Evolutionary conservation across 225 moss, liverwort and hornwort species (phyloP).

Genomic region (Asterella californica): DNA sequence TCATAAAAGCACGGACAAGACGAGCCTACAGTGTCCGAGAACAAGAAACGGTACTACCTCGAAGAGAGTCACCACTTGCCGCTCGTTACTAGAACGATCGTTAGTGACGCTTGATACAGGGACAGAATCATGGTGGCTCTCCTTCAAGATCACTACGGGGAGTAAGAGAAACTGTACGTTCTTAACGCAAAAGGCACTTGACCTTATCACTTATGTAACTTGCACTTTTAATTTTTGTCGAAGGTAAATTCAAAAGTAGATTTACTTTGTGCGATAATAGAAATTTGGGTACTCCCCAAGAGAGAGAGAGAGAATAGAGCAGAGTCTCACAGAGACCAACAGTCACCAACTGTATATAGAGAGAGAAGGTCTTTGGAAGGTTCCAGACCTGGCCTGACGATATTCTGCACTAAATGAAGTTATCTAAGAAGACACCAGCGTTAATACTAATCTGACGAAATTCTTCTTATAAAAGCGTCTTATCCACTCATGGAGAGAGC

Average conservation of each 20-base stretch:
- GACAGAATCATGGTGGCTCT: background rate
- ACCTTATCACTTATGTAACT: background rate
- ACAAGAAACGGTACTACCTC: background rate
- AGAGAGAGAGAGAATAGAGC: background rate
- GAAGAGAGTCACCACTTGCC: background rate
- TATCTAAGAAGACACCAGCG: conserved; percentile 1
- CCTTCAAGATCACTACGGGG: background rate
- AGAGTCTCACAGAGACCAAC: background rate
- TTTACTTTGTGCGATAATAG: background rate
- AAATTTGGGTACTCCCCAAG: background rate
- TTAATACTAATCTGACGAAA: conserved; percentile 11
- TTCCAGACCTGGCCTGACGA: background rate
- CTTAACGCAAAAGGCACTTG: background rate
- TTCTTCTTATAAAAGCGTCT: background rate
- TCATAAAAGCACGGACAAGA: background rate
- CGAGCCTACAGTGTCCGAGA: background rate
- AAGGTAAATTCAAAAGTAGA: background rate
- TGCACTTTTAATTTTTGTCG: background rate
- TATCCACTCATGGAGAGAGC: background rate
- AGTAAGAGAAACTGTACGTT: no score
- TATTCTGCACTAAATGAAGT: background rate
- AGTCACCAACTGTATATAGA: no score
- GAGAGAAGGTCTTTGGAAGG: background rate
- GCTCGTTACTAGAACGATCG: conserved; percentile 1
- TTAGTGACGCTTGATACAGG: background rate